Evolutionary conservation across 2,329 filamentous ascomycete genomes (phyloP).

Genomic region (Colletotrichum falcatum): DNA sequence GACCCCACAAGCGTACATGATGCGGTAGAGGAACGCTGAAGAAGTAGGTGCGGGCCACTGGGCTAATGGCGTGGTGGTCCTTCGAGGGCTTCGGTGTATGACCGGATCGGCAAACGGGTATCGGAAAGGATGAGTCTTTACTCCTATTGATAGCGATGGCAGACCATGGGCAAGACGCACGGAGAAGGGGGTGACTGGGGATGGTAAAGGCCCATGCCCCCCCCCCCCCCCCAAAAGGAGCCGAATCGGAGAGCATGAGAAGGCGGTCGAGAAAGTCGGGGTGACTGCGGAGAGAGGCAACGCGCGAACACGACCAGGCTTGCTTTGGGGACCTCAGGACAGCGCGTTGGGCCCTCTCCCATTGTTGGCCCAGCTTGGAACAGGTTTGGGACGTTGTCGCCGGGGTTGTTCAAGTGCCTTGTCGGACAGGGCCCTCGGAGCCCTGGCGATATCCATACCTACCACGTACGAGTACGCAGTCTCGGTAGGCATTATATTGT

Average conservation of each 20-base stretch:
- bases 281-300: constrained; percentile 30
- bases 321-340: neutral
- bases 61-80: constrained; percentile 16
- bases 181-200: constrained; percentile 34
- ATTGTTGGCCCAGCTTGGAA: constrained; percentile 33
- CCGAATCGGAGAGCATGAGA: constrained; percentile 7
- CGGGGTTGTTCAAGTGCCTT: constrained; percentile 17
- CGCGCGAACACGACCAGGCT: constrained; percentile 12
- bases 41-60: constrained; percentile 6
- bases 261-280: constrained; percentile 27
- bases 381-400: constrained; percentile 10
- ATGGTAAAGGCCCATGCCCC: constrained; percentile 9
- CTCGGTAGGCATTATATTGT: constrained; percentile 8
- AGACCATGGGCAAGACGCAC: constrained; percentile 31
- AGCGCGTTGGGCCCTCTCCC: constrained; percentile 27
- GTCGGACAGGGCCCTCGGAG: constrained; percentile 19
- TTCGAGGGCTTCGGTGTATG: constrained; percentile 22
- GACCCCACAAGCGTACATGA: constrained; percentile 13
- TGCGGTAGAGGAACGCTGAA: constrained; percentile 2
- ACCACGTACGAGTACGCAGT: no score
- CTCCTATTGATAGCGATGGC: constrained; percentile 12
- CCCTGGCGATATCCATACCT: constrained; percentile 4
- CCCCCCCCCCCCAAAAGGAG: constrained; percentile 9
- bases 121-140: constrained; percentile 21
- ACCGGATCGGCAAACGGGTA: constrained; percentile 31